These are phyloP conservation scores for Pachysandra terminalis DNA, from an alignment of 164 flowering plant species.

Conservation along the genomic window DNA sequence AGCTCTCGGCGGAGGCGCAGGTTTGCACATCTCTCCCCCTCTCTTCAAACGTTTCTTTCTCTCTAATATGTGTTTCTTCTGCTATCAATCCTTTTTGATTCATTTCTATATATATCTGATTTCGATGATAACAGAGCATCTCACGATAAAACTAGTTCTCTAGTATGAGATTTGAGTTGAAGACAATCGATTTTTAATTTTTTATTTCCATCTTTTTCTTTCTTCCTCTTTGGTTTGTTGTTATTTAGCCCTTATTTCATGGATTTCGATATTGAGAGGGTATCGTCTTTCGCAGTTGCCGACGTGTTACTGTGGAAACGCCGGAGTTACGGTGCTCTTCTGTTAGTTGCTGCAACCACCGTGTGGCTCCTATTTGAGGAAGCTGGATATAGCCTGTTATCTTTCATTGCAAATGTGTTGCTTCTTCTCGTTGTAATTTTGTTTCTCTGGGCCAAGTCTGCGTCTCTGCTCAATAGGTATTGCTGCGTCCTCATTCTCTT, in stretches of 20 bases:
- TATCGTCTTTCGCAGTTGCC: conserved; percentile 47
- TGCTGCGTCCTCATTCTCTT: not conserved
- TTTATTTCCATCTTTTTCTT: not conserved
- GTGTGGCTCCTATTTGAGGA: conserved; percentile 68
- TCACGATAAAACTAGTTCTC: too few species aligned
- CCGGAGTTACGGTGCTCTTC: conserved; percentile 26
- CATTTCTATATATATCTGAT: not conserved
- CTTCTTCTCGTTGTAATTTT: conserved; percentile 64
- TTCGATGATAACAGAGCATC: too few species aligned
- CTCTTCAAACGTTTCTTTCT: not conserved
- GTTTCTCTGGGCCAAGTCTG: conserved; percentile 87
- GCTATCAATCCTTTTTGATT: not conserved
- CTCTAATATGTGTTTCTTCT: not conserved
- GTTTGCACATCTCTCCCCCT: conserved; percentile 27
- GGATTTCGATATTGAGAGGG: not conserved
- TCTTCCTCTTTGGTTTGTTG: not conserved
- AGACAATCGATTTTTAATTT: too few species aligned
- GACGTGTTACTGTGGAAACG: conserved; percentile 77
- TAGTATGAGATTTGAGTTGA: not conserved
- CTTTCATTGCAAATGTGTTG: conserved; percentile 58
- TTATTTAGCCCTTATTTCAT: not conserved
- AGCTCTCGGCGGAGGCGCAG: conserved; percentile 69
- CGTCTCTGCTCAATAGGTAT: conserved; percentile 80
- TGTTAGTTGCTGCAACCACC: conserved; percentile 42
- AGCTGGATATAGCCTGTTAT: conserved; percentile 55